Evolutionary conservation across 768 basidiomycete genomes (phyloP).

Genomic region (Guyanaporus albipodus): DNA sequence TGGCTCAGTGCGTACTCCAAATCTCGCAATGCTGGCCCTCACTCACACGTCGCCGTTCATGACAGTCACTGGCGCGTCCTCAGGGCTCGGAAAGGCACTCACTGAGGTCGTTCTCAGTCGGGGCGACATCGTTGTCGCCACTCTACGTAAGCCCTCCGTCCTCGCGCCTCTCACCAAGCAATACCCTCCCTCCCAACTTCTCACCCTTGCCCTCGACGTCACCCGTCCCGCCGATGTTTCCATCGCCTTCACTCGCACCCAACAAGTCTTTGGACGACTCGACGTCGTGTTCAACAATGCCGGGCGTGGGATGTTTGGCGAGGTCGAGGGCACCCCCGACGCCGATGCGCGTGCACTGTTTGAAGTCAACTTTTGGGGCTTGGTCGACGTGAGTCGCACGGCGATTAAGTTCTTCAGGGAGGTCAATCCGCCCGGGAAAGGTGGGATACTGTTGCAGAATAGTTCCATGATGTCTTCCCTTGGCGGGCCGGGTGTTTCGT

Average conservation of each 20-base stretch:
- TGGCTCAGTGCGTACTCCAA: conserved; percentile 7
- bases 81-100: conserved; percentile 36
- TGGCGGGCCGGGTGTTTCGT: conserved; percentile 2
- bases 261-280: conserved; percentile 34
- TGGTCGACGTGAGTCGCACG: conserved; percentile 17
- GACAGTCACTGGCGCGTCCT: conserved; percentile 31
- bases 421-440: conserved; percentile 21
- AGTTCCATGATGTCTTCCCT: conserved; percentile 6
- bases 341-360: conserved; percentile 31
- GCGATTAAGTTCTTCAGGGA: conserved; percentile 33
- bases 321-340: conserved; percentile 34
- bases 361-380: conserved; percentile 29
- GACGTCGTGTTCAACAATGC: conserved; percentile 47
- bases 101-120: conserved; percentile 29
- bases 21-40: neutral
- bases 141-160: conserved; percentile 36
- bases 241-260: conserved; percentile 31
- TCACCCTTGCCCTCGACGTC: conserved; percentile 39
- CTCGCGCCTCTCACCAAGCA: conserved; percentile 23
- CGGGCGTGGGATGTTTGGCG: conserved; percentile 24
- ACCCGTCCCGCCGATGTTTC: conserved; percentile 28
- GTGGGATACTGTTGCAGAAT: conserved; percentile 13
- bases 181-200: conserved; percentile 29
- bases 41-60: neutral
- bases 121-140: conserved; percentile 40